These are phyloP conservation scores for Fusarium sp. DNA, from an alignment of 2,329 filamentous ascomycete species.

Conservation along the genomic window DNA sequence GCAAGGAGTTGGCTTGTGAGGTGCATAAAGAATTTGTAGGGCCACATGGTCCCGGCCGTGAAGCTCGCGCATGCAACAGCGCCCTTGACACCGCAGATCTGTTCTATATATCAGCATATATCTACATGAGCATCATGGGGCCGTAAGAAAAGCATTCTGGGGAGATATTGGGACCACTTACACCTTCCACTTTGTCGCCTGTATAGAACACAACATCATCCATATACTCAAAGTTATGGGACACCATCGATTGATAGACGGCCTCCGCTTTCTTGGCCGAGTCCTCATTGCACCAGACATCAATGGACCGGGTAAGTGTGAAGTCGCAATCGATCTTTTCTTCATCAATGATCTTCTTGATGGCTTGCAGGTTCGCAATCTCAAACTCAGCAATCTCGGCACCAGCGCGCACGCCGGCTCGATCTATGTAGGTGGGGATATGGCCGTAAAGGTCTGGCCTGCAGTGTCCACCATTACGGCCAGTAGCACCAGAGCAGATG, in stretches of 20 bases:
- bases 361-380: background rate
- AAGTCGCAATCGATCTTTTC: slow-evolving; percentile 18
- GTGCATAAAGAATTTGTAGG: slow-evolving; percentile 49
- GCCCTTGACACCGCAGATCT: slow-evolving; percentile 14
- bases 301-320: slow-evolving; percentile 7
- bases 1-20: slow-evolving; percentile 47
- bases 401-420: background rate
- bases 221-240: slow-evolving; percentile 12
- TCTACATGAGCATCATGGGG: fast-evolving
- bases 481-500: slow-evolving; percentile 7
- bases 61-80: slow-evolving; percentile 18
- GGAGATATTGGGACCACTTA: background rate
- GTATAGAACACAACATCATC: slow-evolving; percentile 19
- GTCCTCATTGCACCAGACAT: slow-evolving; percentile 15
- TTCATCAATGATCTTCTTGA: slow-evolving; percentile 12
- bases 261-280: slow-evolving; percentile 9
- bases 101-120: background rate
- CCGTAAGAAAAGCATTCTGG: background rate
- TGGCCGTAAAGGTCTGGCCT: slow-evolving; percentile 7
- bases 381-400: slow-evolving; percentile 15
- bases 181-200: slow-evolving; percentile 2
- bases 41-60: slow-evolving; percentile 4
- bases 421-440: slow-evolving; percentile 11
- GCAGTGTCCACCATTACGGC: slow-evolving; percentile 6
- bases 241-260: slow-evolving; percentile 1